Evolutionary conservation across 768 basidiomycete species (phyloP).

Genomic region (Jaapia argillacea): DNA sequence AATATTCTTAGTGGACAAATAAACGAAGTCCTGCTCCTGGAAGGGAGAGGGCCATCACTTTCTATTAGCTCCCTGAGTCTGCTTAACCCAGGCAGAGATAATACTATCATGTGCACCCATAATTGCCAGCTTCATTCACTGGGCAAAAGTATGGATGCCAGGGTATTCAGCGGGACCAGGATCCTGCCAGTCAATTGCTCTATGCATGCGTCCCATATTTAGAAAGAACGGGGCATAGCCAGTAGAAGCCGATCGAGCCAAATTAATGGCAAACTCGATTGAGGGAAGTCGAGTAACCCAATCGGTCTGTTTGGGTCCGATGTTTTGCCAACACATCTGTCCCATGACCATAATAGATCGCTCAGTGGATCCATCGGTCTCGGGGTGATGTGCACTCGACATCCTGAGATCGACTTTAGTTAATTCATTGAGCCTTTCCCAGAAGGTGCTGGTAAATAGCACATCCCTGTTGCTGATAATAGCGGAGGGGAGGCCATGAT

Average conservation of each 20-base stretch:
- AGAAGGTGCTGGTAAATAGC: conserved; percentile 33
- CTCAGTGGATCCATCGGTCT: conserved; percentile 31
- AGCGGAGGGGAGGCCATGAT: conserved; percentile 25
- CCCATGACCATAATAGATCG: conserved; percentile 21
- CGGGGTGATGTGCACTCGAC: conserved; percentile 31
- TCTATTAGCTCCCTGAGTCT: conserved; percentile 19
- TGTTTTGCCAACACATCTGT: conserved; percentile 20
- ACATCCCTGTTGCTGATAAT: conserved; percentile 33
- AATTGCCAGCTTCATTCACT: conserved; percentile 16
- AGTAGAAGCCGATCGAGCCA: conserved; percentile 21
- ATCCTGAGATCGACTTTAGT: conserved; percentile 22
- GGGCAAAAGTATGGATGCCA: conserved; percentile 19
- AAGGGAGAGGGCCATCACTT: conserved; percentile 6
- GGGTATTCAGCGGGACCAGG: conserved; percentile 8
- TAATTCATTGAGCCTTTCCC: conserved; percentile 22
- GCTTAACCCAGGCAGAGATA: conserved; percentile 19
- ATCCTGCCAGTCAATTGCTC: conserved; percentile 20
- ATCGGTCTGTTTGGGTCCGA: conserved; percentile 21
- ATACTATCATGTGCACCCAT: conserved; percentile 23
- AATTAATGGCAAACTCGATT: conserved; percentile 30
- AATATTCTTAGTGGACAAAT: conserved; percentile 13
- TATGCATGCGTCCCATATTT: conserved; percentile 20
- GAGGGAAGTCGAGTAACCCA: conserved; percentile 21
- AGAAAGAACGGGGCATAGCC: conserved; percentile 27
- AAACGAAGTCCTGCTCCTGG: conserved; percentile 18